Base-by-base conservation (phyloP, 2,329 filamentous ascomycete genomes). In the Talaromyces verruculosus region DNA sequence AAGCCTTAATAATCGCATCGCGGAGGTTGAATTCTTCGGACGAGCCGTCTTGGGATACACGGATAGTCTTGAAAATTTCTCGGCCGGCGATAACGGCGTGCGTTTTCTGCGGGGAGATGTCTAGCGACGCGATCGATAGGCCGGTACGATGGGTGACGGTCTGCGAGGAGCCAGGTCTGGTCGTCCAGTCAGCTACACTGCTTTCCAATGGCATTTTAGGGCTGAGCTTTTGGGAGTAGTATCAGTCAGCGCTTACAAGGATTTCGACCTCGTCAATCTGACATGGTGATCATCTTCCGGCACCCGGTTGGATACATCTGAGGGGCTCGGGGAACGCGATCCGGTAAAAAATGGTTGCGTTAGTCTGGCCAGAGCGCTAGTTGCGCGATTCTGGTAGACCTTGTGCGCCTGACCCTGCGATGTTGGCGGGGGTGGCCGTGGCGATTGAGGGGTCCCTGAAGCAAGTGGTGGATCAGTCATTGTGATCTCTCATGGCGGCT, bases 41-140 rank as follows among this genome's bases (percentile, higher is more conserved):
- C 51, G 85, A 87, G 67, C 80, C 80, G 67, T 83, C 81, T 65
- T 85, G 83, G 53, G 84, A 80, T 63, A 89, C 83, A 61, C 83
- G 83, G 68, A 89, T 83, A 2, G 87, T 89, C 76, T 88, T 88
- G 71, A 89, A 83, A 65, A 89, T 88, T 70, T 89, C 86, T 69
- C 86, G 86, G 62, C 87, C 87, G 49, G 86, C 87, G 69, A 89
- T 82, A 64, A 89, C 81, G 63, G 87, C 87, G 80, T 88, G 87
- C 67, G 86, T 88, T 66, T 84, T 81, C 65, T 84, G 81, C 47
- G 87, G 85, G 67, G 88, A 89, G 75, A 88, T 85, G 74, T 89
- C 87, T 62, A 89, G 79, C 43, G 87, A 85, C 51, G 84, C 78
- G 71, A 89, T 88, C 68, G 87, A 84, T 63, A 89, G 83, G 55